phyloP scores from a whole-genome alignment of 805 yeast genomes.

The Barnettozyma populi region DNA sequence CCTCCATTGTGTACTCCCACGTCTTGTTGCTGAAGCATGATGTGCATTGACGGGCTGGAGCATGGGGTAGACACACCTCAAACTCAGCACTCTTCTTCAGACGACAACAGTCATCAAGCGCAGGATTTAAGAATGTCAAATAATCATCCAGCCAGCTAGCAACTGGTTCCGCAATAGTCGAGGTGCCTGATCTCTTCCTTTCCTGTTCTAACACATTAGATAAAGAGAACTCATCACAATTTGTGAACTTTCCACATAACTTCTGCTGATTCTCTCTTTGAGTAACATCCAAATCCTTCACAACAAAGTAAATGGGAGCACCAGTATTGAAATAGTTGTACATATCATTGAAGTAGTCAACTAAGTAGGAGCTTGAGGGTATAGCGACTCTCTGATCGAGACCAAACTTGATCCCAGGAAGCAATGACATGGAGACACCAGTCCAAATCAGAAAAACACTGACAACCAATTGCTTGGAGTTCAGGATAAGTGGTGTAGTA shows the following conservation, averaged over 20 bases:
- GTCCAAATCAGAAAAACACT: conserved; percentile 55
- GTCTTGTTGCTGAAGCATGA: conserved; percentile 60
- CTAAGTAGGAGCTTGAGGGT: conserved; percentile 76
- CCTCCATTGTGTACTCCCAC: conserved; percentile 73
- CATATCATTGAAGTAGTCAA: conserved; percentile 73
- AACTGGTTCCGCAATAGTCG: conserved; percentile 74
- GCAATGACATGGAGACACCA: conserved; percentile 59
- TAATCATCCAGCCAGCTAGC: conserved; percentile 94
- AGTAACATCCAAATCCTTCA: conserved; percentile 63
- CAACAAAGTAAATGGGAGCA: conserved; percentile 86
- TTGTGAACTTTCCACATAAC: conserved; percentile 82
- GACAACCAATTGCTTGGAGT: conserved; percentile 42
- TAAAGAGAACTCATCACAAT: conserved; percentile 74
- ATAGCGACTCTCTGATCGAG: conserved; percentile 87
- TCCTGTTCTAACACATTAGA: conserved; percentile 84
- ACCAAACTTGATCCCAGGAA: conserved; percentile 72
- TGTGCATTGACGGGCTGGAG: conserved; percentile 67
- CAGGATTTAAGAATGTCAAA: conserved; percentile 81
- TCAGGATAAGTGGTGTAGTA: conserved; percentile 52
- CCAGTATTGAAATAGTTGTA: conserved; percentile 75
- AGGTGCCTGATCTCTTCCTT: conserved; percentile 53
- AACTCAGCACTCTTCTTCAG: conserved; percentile 41
- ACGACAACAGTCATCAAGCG: conserved; percentile 80
- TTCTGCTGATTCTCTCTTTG: conserved; percentile 56
- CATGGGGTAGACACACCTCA: conserved; percentile 61